Evolutionary conservation across 371 early-diverging fungal genomes (phyloP), one percentile per base, ranked within the genome.

Genomic region (Haplosporangium sp.): DNA sequence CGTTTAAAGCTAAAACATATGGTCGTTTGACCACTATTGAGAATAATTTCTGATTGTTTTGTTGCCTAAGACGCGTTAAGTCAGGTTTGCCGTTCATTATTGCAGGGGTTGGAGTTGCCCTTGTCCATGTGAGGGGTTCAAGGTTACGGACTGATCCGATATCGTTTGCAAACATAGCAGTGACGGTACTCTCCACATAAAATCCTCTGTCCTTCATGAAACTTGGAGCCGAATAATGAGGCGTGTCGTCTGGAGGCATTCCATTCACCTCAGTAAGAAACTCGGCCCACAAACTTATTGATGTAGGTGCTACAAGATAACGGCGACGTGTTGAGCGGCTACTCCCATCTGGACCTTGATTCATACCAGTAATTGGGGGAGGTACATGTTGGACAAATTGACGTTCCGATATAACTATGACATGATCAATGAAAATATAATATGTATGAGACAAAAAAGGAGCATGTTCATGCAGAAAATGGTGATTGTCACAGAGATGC

Each of bases 11-110:
- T 7, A 58, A 38, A 17, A 58, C n/a, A 39, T 10, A 35, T 17
- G 37, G 58, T 17, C 58, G 35, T 17, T 58, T 58, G 15, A 68
- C 60, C 42, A 61, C 61, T 15, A 61, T 68, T 8, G 61, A 61
- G 53, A 61, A 60, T 2, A 68, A 17, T 8, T 34, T 39, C 4
- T 15, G 15, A 17, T 48, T 19, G 13, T 37, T 42, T 40, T 3
- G 8, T 5, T 11, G 11, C 17, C 38, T 8, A 17, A 13, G 17
- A 50, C 68, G 53, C 27, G 53, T 11, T 2, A 68, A 34, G 15
- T 61, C 68, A 34, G 68, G 53, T 17, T 17, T 34, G 11, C 61
- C 68, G 37, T 13, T 11, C 3, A 0, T 5, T 13, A 61, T 45
- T 17, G 4, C 57, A 27, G 5, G 5, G n/a, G 57, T 15, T 13